Conservation (phyloP, 2,329 filamentous ascomycete genomes). For the Berkeleyomyces basicola region DNA sequence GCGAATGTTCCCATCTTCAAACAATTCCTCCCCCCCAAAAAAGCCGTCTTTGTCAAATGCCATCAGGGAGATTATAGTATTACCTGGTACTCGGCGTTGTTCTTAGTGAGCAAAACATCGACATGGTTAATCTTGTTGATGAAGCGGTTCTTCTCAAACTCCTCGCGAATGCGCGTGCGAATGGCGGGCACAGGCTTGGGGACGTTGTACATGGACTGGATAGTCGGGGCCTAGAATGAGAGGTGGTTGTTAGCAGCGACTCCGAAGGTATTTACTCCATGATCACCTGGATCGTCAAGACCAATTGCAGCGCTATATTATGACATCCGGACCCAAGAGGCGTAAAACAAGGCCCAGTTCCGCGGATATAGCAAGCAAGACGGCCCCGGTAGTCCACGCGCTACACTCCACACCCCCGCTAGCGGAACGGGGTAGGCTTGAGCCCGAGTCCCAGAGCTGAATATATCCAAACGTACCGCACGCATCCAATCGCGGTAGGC, state of each 20-base stretch:
- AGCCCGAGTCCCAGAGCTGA: background rate
- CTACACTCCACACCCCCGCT: background rate
- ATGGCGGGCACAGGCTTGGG: constrained; percentile 74
- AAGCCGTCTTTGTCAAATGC: too few relatives aligned
- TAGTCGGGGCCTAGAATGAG: constrained; percentile 62
- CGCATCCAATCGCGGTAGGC: constrained; percentile 93
- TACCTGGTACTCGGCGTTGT: constrained; percentile 88
- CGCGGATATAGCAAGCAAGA: background rate
- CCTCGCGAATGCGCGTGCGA: constrained; percentile 85
- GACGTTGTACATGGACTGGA: constrained; percentile 93
- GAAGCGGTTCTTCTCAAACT: constrained; percentile 91
- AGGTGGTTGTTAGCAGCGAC: background rate
- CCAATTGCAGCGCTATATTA: too few relatives aligned
- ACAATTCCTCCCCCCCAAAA: too few relatives aligned
- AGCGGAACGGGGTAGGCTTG: background rate
- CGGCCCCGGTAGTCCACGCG: background rate
- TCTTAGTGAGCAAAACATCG: constrained; percentile 81
- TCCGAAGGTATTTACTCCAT: background rate
- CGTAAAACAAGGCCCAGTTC: background rate
- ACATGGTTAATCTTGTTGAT: constrained; percentile 77
- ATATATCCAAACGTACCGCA: constrained; percentile 51
- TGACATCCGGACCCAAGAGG: background rate
- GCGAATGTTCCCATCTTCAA: too few relatives aligned
- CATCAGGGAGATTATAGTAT: constrained; percentile 13
- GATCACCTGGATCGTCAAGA: too few relatives aligned